phyloP scores from a whole-genome alignment of 1,139 yeast genomes.

The Yamadazyma friedrichii region DNA sequence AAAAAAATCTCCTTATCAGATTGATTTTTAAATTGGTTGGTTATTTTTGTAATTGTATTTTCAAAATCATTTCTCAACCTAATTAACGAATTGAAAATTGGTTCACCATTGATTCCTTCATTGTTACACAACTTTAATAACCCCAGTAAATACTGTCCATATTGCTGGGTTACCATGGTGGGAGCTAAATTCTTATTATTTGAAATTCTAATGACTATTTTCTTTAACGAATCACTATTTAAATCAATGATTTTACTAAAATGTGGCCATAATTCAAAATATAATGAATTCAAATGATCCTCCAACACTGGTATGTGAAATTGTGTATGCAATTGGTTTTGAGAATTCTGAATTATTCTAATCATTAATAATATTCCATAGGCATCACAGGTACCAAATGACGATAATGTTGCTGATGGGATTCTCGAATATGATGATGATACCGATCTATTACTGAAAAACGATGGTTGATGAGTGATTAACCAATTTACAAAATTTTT shows the following conservation, averaged over 20 bases:
- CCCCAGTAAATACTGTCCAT: constrained; percentile 74
- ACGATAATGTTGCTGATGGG: constrained; percentile 14
- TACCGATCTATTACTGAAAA: constrained; percentile 19
- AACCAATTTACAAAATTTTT: constrained; percentile 41
- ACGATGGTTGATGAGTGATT: constrained; percentile 28
- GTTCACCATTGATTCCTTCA: constrained; percentile 51
- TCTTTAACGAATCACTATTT: constrained; percentile 69
- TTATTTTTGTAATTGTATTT: constrained; percentile 66
- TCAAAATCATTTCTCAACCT: constrained; percentile 81
- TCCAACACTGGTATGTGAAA: constrained; percentile 73
- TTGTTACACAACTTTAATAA: constrained; percentile 55
- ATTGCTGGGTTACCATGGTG: constrained; percentile 65
- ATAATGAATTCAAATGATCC: constrained; percentile 66
- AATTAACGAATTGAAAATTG: constrained; percentile 64
- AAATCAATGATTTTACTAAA: constrained; percentile 75
- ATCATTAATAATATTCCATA: constrained; percentile 80
- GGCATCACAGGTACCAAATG: constrained; percentile 57
- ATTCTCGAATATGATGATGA: constrained; percentile 19
- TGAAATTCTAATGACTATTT: constrained; percentile 20
- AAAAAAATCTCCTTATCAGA: constrained; percentile 68
- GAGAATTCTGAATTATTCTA: constrained; percentile 64
- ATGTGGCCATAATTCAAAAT: constrained; percentile 78
- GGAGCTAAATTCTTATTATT: constrained; percentile 51
- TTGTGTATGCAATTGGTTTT: constrained; percentile 58
- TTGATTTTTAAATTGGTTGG: constrained; percentile 39